Evolutionary conservation across 257 asterid species (phyloP), one percentile per base, ranked within the genome.

Genomic region (Avicennia marina): DNA sequence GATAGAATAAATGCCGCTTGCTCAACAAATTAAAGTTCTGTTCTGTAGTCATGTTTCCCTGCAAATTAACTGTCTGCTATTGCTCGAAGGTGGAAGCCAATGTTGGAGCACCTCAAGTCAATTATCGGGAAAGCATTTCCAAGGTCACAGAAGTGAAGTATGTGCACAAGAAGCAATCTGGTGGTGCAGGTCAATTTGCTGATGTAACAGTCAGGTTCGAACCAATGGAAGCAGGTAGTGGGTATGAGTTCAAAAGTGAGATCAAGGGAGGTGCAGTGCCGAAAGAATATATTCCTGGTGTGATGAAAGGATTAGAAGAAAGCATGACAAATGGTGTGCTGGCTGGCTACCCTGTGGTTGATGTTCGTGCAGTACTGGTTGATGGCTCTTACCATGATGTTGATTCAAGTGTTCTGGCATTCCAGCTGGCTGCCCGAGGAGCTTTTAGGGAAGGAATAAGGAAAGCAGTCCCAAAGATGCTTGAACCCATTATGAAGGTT

Each of bases 51-150:
- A n/a, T 21, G 17, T 46, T 45, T 40, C 11, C 31, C 48, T 51
- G 41, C 32, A 0, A 25, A 25, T 21, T 59, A 36, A 52, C 56
- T 52, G 40, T 51, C 16, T 48, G 12, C 49, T 50, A 20, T 40
- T 56, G 34, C 34, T 44, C 29, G 49, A n/a, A 88, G 98, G 99
- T 93, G 72, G 99, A 82, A 71, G 99, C 99, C 31, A 93, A 89
- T 60, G 99, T 93, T 48, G 99, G 99, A 70, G 99, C 99, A 45
- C 99, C 99, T 53, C 99, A 93, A 80, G 99, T 93, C 38, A 93
- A 93, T 81, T 93, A 93, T 62, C 78, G 97, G 21, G 97, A 93
- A 58, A 89, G 99, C 81, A 93, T 93, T 67, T 93, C 96, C 21
- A 83, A 48, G 79, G 75, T 73, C 7, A 51, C 90, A 3, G 95